Evolutionary conservation across 75 land plant genomes (phyloP).

Genomic region (Picea sitchensis): DNA sequence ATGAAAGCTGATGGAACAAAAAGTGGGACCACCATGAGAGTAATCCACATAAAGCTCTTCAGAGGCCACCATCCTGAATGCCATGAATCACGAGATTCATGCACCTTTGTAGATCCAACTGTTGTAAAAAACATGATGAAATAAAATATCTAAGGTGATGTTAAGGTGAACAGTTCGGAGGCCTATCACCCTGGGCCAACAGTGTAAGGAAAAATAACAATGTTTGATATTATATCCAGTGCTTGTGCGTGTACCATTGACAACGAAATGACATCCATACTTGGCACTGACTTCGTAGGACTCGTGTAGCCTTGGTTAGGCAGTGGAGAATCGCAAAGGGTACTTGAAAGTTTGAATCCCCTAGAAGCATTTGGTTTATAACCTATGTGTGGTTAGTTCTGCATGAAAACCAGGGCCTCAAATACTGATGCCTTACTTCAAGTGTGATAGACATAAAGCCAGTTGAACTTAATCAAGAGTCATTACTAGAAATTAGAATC

Average conservation of each 20-base stretch:
- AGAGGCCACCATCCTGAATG: conserved; percentile 93
- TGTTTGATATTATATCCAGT: not conserved
- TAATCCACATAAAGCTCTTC: conserved; percentile 64
- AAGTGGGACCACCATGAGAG: conserved; percentile 57
- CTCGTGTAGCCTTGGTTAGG: not conserved
- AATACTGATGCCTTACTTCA: not conserved
- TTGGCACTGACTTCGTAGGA: not conserved
- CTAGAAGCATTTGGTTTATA: not conserved
- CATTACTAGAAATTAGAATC: not conserved
- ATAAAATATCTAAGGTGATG: conserved; percentile 51
- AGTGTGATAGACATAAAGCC: not conserved
- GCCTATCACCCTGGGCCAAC: not conserved
- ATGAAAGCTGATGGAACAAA: conserved; percentile 65
- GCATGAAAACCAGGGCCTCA: not conserved
- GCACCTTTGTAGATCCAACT: conserved; percentile 55
- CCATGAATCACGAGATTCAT: conserved; percentile 61
- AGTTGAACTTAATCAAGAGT: not conserved
- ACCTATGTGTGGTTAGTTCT: not conserved
- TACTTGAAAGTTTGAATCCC: not conserved
- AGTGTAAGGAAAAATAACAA: not conserved
- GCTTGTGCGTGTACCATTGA: not conserved
- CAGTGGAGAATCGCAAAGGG: not conserved
- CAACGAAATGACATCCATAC: not conserved
- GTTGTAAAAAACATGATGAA: conserved; percentile 82
- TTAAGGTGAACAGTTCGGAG: conserved; percentile 19